These are phyloP conservation scores for Euphorbia pulcherrima DNA, from an alignment of 345 rosid genomes.

Conservation along the genomic window DNA sequence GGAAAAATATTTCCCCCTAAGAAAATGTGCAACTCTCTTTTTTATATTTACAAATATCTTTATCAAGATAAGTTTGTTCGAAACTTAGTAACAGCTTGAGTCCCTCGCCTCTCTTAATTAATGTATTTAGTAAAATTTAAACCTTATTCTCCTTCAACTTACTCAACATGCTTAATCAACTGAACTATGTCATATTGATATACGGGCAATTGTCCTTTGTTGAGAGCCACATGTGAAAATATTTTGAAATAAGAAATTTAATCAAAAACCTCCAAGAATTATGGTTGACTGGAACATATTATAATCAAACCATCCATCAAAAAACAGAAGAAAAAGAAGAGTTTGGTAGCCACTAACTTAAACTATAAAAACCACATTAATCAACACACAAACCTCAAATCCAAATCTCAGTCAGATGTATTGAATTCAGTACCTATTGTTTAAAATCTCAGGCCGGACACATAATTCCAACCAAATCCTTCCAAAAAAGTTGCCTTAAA, in stretches of 20 bases:
- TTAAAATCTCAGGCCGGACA: background rate
- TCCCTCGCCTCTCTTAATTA: too few species aligned
- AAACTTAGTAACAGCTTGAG: too few species aligned
- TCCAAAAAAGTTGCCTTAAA: background rate
- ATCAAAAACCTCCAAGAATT: background rate
- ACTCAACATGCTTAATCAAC: too few species aligned
- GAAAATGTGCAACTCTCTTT: too few species aligned
- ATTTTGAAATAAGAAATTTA: background rate
- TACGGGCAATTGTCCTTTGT: background rate
- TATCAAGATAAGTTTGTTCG: too few species aligned
- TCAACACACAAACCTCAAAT: background rate
- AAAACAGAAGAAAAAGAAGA: background rate
- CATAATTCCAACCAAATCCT: background rate
- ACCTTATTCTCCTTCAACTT: too few species aligned
- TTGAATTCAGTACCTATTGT: background rate
- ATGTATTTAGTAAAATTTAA: too few species aligned
- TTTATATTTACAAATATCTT: too few species aligned
- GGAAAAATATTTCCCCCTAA: too few species aligned
- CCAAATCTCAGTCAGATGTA: slow-evolving; percentile 1
- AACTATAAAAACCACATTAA: too few species aligned
- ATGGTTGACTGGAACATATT: background rate
- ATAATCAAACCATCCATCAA: background rate
- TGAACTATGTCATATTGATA: too few species aligned
- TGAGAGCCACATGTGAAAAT: background rate
- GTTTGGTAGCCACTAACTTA: background rate